A percentile compares a stretch with the other conserved stretches of the same genome.
Evolutionary conservation across 805 yeast genomes (phyloP).

Genomic region (Wickerhamiella spandovensis): DNA sequence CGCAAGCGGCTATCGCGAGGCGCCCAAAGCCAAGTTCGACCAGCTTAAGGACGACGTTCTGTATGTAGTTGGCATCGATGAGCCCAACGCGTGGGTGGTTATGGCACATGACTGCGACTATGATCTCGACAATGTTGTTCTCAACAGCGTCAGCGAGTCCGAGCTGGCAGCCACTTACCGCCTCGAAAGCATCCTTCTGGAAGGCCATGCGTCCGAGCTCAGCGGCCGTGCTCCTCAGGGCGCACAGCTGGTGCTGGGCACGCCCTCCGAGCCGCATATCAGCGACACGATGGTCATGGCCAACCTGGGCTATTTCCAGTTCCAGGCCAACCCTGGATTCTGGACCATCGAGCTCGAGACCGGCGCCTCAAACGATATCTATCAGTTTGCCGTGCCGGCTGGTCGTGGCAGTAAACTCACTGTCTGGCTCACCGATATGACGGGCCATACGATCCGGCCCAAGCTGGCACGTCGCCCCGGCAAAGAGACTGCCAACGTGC

Average conservation of each 20-base stretch:
- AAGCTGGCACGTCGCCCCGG: conserved; percentile 18
- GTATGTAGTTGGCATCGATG: conserved; percentile 43
- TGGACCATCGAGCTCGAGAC: conserved; percentile 42
- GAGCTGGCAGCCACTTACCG: conserved; percentile 35
- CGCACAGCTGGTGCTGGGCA: conserved; percentile 32
- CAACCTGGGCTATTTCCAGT: conserved; percentile 72
- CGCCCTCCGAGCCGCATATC: conserved; percentile 5
- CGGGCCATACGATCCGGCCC: conserved; percentile 2
- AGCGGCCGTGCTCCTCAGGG: conserved; percentile 37
- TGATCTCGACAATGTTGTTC: conserved; percentile 52
- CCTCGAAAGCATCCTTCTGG: conserved; percentile 45
- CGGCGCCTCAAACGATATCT: conserved; percentile 33
- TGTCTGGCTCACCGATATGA: neutral
- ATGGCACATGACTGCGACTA: conserved; percentile 36
- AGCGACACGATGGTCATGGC: conserved; percentile 60
- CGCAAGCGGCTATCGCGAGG: conserved; percentile 19
- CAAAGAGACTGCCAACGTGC: conserved; percentile 22
- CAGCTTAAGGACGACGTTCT: conserved; percentile 40
- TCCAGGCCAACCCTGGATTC: conserved; percentile 58
- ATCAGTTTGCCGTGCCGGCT: conserved; percentile 23
- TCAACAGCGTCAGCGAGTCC: conserved; percentile 26
- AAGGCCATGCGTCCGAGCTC: conserved; percentile 51
- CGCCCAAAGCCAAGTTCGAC: conserved; percentile 27
- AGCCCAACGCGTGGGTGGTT: conserved; percentile 58
- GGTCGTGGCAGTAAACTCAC: conserved; percentile 11